A percentile compares a stretch with the other conserved stretches of the same genome.
Conservation (phyloP, 257 asterid species). For the Fraxinus quadrangulata region DNA sequence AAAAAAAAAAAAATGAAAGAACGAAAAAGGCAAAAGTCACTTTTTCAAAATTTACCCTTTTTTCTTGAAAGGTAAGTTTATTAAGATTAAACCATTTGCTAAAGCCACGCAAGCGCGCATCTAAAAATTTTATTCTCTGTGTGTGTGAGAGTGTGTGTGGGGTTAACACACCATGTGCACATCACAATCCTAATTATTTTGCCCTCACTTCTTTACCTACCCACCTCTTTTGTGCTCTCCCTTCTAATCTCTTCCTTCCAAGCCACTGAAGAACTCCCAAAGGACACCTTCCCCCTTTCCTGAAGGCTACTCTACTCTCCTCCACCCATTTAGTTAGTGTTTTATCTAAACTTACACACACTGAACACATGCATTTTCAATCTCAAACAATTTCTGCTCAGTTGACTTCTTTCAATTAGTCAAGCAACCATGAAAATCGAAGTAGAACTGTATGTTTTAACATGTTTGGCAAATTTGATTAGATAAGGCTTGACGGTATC, state of each 20-base stretch:
- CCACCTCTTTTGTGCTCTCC: not conserved
- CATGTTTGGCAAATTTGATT: not conserved
- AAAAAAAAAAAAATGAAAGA: too few relatives aligned
- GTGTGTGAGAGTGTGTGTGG: conserved; percentile 8
- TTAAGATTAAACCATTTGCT: too few relatives aligned
- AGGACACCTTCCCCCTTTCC: conserved; percentile 16
- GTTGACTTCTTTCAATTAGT: not conserved
- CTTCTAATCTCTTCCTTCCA: not conserved
- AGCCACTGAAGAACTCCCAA: not conserved
- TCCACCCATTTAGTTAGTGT: conserved; percentile 14
- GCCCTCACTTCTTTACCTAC: not conserved
- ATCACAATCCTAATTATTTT: conserved; percentile 36
- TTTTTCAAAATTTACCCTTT: too few relatives aligned
- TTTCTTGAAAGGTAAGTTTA: too few relatives aligned
- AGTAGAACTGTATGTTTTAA: not conserved
- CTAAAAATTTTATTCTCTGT: too few relatives aligned
- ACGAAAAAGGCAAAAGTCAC: too few relatives aligned
- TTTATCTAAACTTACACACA: not conserved
- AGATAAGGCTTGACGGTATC: not conserved
- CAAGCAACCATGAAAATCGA: not conserved
- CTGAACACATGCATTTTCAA: conserved; percentile 13
- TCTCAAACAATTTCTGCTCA: not conserved
- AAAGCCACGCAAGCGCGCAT: not conserved
- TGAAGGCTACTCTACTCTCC: not conserved
- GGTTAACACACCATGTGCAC: conserved; percentile 41